Conservation (phyloP, 2,329 filamentous ascomycete genomes). For the Podosphaera fusca region DNA sequence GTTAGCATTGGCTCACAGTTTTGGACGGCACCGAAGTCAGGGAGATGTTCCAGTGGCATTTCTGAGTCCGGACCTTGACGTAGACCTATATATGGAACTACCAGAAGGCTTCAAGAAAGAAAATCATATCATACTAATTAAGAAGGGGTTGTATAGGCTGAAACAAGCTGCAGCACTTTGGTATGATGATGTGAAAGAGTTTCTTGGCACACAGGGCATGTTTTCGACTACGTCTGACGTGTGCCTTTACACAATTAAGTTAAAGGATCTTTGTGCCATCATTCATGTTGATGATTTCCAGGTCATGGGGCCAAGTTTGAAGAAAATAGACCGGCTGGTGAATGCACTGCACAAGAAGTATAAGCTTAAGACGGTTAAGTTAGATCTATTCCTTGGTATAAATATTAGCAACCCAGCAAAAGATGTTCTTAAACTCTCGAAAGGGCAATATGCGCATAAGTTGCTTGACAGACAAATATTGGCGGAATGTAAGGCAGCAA, state of each 20-base stretch:
- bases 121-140: too few relatives aligned
- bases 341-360: too few relatives aligned
- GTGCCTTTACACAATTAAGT: too few relatives aligned
- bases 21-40: background rate
- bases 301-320: background rate
- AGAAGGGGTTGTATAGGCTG: too few relatives aligned
- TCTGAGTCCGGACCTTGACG: background rate
- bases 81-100: too few relatives aligned
- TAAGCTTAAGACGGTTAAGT: too few relatives aligned
- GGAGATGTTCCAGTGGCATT: background rate
- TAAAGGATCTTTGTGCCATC: background rate
- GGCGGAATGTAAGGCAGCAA: background rate
- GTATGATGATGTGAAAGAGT: too few relatives aligned
- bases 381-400: too few relatives aligned
- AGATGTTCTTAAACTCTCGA: background rate
- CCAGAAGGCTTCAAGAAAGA: too few relatives aligned
- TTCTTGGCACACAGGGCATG: too few relatives aligned
- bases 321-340: background rate
- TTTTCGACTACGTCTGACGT: too few relatives aligned
- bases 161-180: too few relatives aligned
- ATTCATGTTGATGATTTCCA: background rate
- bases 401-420: background rate
- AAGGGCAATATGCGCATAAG: background rate
- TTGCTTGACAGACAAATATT: background rate
- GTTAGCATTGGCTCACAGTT: background rate